Base-by-base conservation (phyloP, 2,329 filamentous ascomycete species). In the Claviceps capensis region DNA sequence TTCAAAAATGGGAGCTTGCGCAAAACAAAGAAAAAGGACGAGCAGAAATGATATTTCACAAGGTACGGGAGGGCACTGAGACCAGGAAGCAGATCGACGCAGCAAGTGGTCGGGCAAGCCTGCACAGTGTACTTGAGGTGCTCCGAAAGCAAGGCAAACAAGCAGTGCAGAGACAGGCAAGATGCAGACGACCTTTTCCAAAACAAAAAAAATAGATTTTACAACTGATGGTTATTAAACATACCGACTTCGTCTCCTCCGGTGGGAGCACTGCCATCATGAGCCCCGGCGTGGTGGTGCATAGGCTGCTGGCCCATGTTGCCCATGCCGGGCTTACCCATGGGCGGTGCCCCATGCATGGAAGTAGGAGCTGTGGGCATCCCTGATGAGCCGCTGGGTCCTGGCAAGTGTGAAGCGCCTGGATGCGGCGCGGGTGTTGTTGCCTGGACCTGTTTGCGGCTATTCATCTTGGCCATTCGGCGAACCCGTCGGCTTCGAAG, bases 391-490 rank as follows among this genome's bases (percentile, higher is more conserved):
- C 79, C 80, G 67, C 75, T 72, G 61, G 83, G 78, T 59, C 82
- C 83, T 62, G 83, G 72, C 75, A 90, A 83, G 65, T 86, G 83
- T 59, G 73, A 69, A 53, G 75, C 58, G 51, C 67, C 62, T 60
- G 81, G 73, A 56, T 78, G 81, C 57, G 77, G 71, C 58, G 77
- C 74, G 56, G 78, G 71, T 58, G 77, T 74, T 58, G 77, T 74
- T 57, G 74, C 69, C 61, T 78, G 77, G 58, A 83, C 79, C 48
- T 81, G 77, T 71, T 93, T 91, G 65, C 91, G 82, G 63, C 81
- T 90, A 71, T 84, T 93, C 71, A 96, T 88, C 76, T 98, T 98
- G 52, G 90, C 90, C 87, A 95, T 93, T 58, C 93, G 82, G 59
- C 93, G 83, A 53, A 98, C 93, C 61, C 93, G 79, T 67, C 93